Conservation (phyloP, 2,329 filamentous ascomycete genomes). For the Arthrobotrys conoides region DNA sequence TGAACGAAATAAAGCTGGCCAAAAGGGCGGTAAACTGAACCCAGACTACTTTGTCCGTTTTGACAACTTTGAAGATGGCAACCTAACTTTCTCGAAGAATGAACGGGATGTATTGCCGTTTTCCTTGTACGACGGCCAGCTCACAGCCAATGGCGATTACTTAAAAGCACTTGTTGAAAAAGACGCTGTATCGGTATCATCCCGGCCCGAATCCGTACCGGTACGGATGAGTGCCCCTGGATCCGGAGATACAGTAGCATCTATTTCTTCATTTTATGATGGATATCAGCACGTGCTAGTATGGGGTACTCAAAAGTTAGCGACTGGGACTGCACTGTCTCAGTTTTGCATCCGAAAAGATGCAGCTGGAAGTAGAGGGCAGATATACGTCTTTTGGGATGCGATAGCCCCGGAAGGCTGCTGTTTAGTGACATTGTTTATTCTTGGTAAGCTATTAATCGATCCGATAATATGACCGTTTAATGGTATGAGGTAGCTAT, state of each 20-base stretch:
- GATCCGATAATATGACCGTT: background rate
- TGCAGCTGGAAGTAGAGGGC: background rate
- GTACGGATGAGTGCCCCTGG: constrained; percentile 4
- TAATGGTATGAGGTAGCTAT: too few species aligned
- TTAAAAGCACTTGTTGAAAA: background rate
- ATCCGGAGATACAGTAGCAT: background rate
- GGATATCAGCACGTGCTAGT: constrained; percentile 19
- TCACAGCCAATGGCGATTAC: background rate
- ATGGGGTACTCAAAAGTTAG: constrained; percentile 15
- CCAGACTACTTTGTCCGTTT: constrained; percentile 21
- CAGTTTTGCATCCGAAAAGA: constrained; percentile 21
- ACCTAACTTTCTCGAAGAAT: constrained; percentile 18
- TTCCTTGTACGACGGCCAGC: constrained; percentile 6
- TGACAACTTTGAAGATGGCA: constrained; percentile 16
- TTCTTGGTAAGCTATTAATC: constrained; percentile 8
- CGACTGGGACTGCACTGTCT: constrained; percentile 19
- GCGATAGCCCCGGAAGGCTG: constrained; percentile 24
- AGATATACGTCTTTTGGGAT: constrained; percentile 29
- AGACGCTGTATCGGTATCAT: background rate
- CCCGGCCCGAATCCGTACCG: background rate
- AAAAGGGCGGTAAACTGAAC: background rate
- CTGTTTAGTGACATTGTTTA: constrained; percentile 9
- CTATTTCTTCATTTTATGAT: constrained; percentile 19
- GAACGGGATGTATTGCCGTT: constrained; percentile 11
- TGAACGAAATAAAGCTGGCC: background rate